Evolutionary conservation across 768 basidiomycete genomes (phyloP).

Genomic region (Rhodosporidiobolus sp.): DNA sequence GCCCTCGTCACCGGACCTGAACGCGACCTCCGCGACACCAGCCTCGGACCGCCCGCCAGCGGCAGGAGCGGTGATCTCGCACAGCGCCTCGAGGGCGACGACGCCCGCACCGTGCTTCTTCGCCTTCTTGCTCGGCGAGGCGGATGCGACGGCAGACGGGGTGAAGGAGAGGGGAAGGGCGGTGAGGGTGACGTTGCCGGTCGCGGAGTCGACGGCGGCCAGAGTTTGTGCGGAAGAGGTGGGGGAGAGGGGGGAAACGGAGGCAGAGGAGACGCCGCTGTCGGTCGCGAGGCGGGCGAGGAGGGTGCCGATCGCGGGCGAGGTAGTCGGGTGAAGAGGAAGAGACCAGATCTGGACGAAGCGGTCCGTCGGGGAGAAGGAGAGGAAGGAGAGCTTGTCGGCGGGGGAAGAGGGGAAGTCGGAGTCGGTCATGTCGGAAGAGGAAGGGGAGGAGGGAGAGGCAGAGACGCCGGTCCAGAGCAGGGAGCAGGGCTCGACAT

Average conservation of each 20-base stretch:
- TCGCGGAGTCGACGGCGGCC: constrained; percentile 35
- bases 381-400: constrained; percentile 35
- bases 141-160: background rate
- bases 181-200: constrained; percentile 31
- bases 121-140: constrained; percentile 16
- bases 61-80: constrained; percentile 20
- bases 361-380: constrained; percentile 35
- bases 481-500: constrained; percentile 31
- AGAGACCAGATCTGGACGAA: constrained; percentile 38
- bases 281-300: constrained; percentile 38
- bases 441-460: background rate
- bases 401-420: background rate
- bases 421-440: constrained; percentile 7
- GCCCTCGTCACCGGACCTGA: constrained; percentile 21
- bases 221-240: constrained; percentile 9
- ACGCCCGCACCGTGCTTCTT: constrained; percentile 24
- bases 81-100: constrained; percentile 27
- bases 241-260: constrained; percentile 16
- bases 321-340: constrained; percentile 7
- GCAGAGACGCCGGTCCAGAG: constrained; percentile 26
- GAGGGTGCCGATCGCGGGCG: constrained; percentile 25
- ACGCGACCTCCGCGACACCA: constrained; percentile 14
- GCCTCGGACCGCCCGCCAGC: constrained; percentile 13
- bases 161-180: constrained; percentile 19
- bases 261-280: constrained; percentile 32